Conservation (phyloP, 2,329 filamentous ascomycete genomes). For the Parasarocladium wereldwijsianum region DNA sequence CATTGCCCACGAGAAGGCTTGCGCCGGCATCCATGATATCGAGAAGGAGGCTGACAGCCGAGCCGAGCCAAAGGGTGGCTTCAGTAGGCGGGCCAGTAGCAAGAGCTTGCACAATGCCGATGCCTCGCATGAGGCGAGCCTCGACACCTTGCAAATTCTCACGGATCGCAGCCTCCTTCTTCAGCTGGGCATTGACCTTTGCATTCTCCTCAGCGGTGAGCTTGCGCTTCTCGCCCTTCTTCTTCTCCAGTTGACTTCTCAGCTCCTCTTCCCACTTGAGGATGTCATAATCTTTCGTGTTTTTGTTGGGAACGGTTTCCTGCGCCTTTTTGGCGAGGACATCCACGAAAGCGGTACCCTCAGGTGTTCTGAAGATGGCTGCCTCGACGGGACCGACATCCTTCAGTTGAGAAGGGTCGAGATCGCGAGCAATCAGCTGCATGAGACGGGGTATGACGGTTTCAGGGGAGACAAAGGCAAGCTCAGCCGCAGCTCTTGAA, state of each 20-base stretch:
- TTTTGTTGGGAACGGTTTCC: constrained; percentile 63
- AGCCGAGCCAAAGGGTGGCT: constrained; percentile 73
- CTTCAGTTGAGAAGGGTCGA: constrained; percentile 54
- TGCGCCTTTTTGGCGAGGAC: constrained; percentile 73
- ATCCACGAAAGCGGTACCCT: constrained; percentile 79
- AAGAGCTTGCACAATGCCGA: constrained; percentile 72
- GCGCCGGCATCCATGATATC: constrained; percentile 67
- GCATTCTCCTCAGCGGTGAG: constrained; percentile 76
- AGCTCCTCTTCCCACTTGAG: constrained; percentile 96
- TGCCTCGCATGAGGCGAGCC: constrained; percentile 61
- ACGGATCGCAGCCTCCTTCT: constrained; percentile 72
- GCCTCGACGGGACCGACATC: constrained; percentile 75
- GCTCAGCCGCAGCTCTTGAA: constrained; percentile 72
- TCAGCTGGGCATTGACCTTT: constrained; percentile 82
- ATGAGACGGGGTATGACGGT: constrained; percentile 64
- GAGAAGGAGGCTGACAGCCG: constrained; percentile 60
- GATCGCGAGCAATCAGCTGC: constrained; percentile 56
- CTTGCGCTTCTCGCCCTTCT: constrained; percentile 85
- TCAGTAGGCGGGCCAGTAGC: constrained; percentile 82
- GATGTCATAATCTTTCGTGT: constrained; percentile 87
- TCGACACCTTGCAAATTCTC: constrained; percentile 55
- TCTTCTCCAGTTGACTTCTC: constrained; percentile 72
- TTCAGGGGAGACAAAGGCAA: constrained; percentile 87
- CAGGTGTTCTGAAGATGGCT: constrained; percentile 81
- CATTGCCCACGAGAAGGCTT: constrained; percentile 66